These are phyloP conservation scores for Tuber borchii DNA, from an alignment of 495 filamentous ascomycete species.

Conservation along the genomic window DNA sequence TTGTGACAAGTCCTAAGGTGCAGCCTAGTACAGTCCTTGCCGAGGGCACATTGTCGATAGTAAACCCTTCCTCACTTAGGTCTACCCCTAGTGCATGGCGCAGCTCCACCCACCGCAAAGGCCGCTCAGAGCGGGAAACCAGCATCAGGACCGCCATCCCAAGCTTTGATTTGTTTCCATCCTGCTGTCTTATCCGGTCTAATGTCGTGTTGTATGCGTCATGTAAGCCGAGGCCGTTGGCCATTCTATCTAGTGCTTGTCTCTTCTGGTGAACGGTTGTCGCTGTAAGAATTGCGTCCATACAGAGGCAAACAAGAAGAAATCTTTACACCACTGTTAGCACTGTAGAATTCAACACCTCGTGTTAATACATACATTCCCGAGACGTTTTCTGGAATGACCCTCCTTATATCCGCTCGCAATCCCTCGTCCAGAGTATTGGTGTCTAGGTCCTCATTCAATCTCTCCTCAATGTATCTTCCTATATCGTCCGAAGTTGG, in stretches of 20 bases:
- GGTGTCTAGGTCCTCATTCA: not conserved
- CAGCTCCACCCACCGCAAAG: not conserved
- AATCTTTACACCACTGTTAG: not conserved
- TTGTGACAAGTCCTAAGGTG: too few relatives aligned
- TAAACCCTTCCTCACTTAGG: too few relatives aligned
- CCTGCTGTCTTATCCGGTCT: too few relatives aligned
- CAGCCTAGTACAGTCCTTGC: too few relatives aligned
- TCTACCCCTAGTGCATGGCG: too few relatives aligned
- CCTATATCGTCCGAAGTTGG: not conserved
- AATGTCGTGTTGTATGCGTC: not conserved
- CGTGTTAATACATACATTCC: not conserved
- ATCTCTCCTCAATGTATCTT: not conserved
- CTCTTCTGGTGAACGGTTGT: not conserved
- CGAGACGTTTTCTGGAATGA: not conserved
- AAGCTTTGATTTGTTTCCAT: not conserved
- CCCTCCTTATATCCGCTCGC: not conserved
- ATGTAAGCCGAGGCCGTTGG: not conserved
- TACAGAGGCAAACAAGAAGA: not conserved
- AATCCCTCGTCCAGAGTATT: not conserved
- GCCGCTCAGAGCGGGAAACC: not conserved
- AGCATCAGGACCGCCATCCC: not conserved
- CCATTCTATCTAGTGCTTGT: not conserved
- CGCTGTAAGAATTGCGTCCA: not conserved
- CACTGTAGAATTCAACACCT: not conserved
- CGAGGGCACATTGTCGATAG: too few relatives aligned